These are phyloP conservation scores for Tritrichomonas musculus DNA, from an alignment of 208 protist species.

Conservation along the genomic window DNA sequence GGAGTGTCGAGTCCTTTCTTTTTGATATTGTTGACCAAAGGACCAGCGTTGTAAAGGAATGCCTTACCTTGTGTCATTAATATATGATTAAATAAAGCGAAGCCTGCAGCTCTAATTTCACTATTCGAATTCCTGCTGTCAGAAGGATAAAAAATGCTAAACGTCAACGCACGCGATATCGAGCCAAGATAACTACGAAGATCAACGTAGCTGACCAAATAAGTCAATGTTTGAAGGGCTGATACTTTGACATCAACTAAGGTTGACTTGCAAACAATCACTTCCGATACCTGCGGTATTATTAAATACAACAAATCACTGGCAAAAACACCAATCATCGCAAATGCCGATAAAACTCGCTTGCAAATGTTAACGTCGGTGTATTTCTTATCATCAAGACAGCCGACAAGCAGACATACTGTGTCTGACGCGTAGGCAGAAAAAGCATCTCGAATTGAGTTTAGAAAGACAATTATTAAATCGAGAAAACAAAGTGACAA, in stretches of 20 bases:
- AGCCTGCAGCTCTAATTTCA: neutral
- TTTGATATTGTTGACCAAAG: neutral
- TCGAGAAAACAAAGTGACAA: neutral
- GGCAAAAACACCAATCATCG: neutral
- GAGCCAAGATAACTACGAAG: neutral
- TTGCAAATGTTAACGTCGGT: neutral
- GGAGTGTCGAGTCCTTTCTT: neutral
- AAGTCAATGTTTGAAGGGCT: neutral
- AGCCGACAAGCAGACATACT: neutral
- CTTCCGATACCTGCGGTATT: neutral
- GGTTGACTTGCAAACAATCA: neutral
- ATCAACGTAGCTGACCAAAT: neutral
- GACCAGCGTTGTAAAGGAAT: neutral
- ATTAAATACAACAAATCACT: constrained; percentile 24
- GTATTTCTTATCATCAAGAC: neutral
- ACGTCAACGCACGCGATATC: neutral
- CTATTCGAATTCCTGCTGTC: neutral
- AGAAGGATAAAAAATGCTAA: neutral
- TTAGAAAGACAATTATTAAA: neutral
- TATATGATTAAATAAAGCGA: neutral
- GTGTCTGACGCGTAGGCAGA: neutral
- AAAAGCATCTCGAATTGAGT: neutral
- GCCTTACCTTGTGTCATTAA: neutral
- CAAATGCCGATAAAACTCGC: neutral
- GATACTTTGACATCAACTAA: neutral